Percentiles rank a stretch among this genome's conserved stretches.
Conservation (phyloP, 257 asterid genomes). For the Dorcoceras hygrometricum region DNA sequence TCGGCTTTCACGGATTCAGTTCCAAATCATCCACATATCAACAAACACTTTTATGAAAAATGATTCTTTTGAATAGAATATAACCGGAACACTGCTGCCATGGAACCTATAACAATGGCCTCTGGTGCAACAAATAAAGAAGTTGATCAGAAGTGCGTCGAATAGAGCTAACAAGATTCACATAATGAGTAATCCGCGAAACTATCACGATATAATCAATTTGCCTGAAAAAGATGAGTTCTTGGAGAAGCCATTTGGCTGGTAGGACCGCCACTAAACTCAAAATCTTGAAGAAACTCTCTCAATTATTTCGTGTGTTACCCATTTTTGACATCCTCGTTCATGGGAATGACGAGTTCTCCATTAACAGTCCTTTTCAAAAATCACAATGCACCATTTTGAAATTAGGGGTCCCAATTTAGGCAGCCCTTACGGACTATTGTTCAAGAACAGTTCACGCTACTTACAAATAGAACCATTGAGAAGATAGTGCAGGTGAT, state of each 20-base stretch:
- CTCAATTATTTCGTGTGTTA: constrained; percentile 40
- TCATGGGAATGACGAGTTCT: constrained; percentile 58
- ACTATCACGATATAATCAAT: constrained; percentile 25
- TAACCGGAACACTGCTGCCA: too few relatives aligned
- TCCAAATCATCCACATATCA: too few relatives aligned
- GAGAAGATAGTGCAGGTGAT: constrained; percentile 36
- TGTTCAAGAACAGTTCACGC: constrained; percentile 36
- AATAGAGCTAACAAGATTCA: not conserved
- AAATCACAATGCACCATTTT: constrained; percentile 35
- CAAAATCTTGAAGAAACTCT: constrained; percentile 29
- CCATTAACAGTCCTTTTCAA: constrained; percentile 48
- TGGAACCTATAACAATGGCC: too few relatives aligned
- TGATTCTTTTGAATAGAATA: too few relatives aligned
- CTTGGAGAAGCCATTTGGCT: constrained; percentile 26
- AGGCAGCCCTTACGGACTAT: constrained; percentile 37
- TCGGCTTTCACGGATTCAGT: too few relatives aligned
- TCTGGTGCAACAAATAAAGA: too few relatives aligned
- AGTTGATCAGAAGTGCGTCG: not conserved
- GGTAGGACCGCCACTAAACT: constrained; percentile 39
- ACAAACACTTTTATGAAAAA: too few relatives aligned
- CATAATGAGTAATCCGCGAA: constrained; percentile 18
- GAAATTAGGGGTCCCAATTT: constrained; percentile 39
- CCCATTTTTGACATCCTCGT: constrained; percentile 54
- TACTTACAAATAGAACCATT: constrained; percentile 25
- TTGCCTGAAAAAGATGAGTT: constrained; percentile 27